Evolutionary conservation across 2,329 filamentous ascomycete species (phyloP), one percentile per base, ranked within the genome.

Genomic region (Sphaerulina populicola): DNA sequence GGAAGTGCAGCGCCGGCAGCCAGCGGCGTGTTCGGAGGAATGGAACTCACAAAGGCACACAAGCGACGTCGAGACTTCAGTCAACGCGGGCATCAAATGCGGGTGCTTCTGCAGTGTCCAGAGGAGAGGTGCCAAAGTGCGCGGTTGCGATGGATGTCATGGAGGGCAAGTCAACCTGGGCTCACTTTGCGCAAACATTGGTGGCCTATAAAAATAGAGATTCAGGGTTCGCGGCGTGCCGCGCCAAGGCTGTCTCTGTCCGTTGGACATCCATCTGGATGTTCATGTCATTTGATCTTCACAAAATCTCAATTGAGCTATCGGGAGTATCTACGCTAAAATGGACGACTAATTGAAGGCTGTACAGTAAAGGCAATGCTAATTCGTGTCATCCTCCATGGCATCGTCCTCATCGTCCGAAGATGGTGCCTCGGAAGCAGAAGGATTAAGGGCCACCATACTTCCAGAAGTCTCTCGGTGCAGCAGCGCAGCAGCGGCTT

Each of bases 401-500:
- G 51, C 55, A 15, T 58, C 54, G 29, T 58, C 53, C 18, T 52
- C 50, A 12, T 48, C 58, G 9, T 53, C 54, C 21, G 23, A 37
- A 43, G 55, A 35, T n/a, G 12, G 31, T 10, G 31, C 35, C 23
- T 52, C 30, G 14, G 51, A 31, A 47, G 51, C 30, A 14, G 51
- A 31, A 47, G 51, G 29, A 37, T 56, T 35, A 51, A 52, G 48
- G 29, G 57, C 58, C 49, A 57, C 56, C 51, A 60, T 59, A 33
- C 58, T 62, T 27, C 60, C 62, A 15, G 55, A 39, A 6, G 56
- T 58, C 23, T 44, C 44, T 7, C 53, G 44, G 7, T 49, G 46
- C 35, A 55, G 53, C 45, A 60, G 9, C 12, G 39, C 40, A 30
- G 12, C 49, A 30, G 49, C 39, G 12, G 44, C 46, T 29, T 51